Conservation (phyloP, 2,329 filamentous ascomycete genomes). For the Penicillium sp. region DNA sequence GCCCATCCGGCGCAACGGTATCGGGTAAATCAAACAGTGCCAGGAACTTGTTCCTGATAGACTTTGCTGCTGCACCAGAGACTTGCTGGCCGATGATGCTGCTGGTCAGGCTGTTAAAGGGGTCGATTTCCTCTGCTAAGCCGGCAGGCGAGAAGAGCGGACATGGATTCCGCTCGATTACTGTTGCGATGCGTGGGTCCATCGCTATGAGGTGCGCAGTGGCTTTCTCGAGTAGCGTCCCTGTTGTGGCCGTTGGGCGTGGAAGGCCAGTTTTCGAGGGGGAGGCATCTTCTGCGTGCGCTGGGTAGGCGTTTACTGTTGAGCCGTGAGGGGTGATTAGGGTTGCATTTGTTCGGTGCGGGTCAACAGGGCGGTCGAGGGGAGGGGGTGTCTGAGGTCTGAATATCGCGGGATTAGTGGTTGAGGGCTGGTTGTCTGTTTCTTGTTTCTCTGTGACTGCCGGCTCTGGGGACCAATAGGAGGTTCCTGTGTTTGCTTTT, state of each 20-base stretch:
- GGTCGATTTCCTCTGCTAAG: conserved; percentile 80
- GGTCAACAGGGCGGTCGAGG: conserved; percentile 45
- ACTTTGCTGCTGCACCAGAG: conserved; percentile 82
- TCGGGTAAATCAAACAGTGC: conserved; percentile 59
- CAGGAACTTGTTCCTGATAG: conserved; percentile 84
- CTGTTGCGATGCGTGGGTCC: conserved; percentile 66
- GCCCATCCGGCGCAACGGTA: conserved; percentile 9
- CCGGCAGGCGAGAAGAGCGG: conserved; percentile 76
- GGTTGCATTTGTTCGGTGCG: conserved; percentile 47
- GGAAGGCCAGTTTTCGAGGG: conserved; percentile 40
- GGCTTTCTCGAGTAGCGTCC: conserved; percentile 71
- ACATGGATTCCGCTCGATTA: conserved; percentile 75
- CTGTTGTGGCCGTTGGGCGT: conserved; percentile 58
- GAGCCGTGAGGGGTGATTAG: conserved; percentile 48
- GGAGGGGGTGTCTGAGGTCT: conserved; percentile 47
- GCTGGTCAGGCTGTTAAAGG: conserved; percentile 77
- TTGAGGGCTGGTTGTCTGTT: conserved; percentile 27
- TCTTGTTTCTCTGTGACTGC: conserved; percentile 24
- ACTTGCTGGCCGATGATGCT: conserved; percentile 97
- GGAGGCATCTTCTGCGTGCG: conserved; percentile 33
- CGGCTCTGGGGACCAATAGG: conserved; percentile 23
- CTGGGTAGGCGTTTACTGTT: conserved; percentile 49
- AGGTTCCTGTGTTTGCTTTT: conserved; percentile 5
- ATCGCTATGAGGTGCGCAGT: conserved; percentile 69
- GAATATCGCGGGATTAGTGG: conserved; percentile 28